Evolutionary conservation across 176 grass and related monocot species (phyloP).

Genomic region (Melocanna baccifera): DNA sequence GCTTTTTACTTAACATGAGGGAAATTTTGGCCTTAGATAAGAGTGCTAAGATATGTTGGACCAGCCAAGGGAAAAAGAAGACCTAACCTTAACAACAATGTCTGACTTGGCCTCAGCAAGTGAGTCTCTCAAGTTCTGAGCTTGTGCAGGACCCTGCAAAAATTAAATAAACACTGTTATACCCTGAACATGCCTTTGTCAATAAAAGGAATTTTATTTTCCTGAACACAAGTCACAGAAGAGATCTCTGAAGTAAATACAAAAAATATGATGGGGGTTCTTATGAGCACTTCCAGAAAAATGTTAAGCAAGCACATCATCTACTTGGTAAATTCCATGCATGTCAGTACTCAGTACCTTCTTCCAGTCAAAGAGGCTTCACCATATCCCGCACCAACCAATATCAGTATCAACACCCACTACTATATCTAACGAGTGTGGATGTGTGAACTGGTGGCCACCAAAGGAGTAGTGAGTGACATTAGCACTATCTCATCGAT

Average conservation of each 20-base stretch:
- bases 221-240: background rate
- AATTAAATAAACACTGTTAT: conserved; percentile 14
- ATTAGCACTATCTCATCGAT: background rate
- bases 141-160: conserved; percentile 65
- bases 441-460: too few species aligned
- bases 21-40: background rate
- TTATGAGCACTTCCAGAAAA: background rate
- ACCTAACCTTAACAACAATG: conserved; percentile 69
- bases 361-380: background rate
- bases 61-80: background rate
- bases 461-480: background rate
- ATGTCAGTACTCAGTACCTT: background rate
- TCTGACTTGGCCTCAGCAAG: conserved; percentile 65
- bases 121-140: conserved; percentile 83
- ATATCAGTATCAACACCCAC: background rate
- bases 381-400: background rate
- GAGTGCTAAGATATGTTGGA: background rate
- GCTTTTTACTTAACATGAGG: background rate
- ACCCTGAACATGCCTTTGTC: background rate
- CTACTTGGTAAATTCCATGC: background rate
- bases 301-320: background rate
- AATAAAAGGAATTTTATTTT: background rate
- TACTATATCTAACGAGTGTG: background rate
- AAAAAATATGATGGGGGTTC: background rate
- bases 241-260: background rate